A percentile compares a stretch with the other conserved stretches of the same genome.
These are phyloP conservation scores for Solanum boliviense DNA, from an alignment of 257 asterid species.

Conservation along the genomic window DNA sequence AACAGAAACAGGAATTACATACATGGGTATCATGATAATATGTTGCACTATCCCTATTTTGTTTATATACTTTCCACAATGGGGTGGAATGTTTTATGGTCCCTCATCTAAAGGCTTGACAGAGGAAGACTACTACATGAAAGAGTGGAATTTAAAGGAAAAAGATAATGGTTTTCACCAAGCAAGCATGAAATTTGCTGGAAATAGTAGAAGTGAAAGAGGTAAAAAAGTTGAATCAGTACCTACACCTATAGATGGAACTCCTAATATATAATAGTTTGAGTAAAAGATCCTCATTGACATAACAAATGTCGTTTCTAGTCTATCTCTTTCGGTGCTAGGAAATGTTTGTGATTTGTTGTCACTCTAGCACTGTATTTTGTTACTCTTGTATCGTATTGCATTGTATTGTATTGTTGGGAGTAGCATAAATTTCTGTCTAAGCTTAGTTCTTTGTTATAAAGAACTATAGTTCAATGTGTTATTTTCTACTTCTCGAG, in stretches of 20 bases:
- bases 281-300: background rate
- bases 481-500: background rate
- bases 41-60: slow-evolving; percentile 39
- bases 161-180: slow-evolving; percentile 42
- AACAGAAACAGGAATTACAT: slow-evolving; percentile 56
- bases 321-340: too few relatives aligned
- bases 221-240: slow-evolving; percentile 28
- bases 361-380: background rate
- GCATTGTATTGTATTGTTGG: background rate
- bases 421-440: background rate
- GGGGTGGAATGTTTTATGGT: slow-evolving; percentile 83
- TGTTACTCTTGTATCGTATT: background rate
- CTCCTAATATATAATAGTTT: slow-evolving; percentile 6
- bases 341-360: background rate
- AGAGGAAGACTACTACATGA: slow-evolving; percentile 75
- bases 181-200: slow-evolving; percentile 67
- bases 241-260: slow-evolving; percentile 14
- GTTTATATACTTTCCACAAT: slow-evolving; percentile 70
- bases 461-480: background rate
- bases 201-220: slow-evolving; percentile 55
- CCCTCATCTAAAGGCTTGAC: slow-evolving; percentile 42
- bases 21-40: slow-evolving; percentile 81
- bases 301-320: too few relatives aligned
- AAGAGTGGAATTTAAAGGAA: slow-evolving; percentile 61
- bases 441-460: background rate